These are phyloP conservation scores for Leavenworthia alabamica DNA, from an alignment of 345 rosid genomes.

Conservation along the genomic window DNA sequence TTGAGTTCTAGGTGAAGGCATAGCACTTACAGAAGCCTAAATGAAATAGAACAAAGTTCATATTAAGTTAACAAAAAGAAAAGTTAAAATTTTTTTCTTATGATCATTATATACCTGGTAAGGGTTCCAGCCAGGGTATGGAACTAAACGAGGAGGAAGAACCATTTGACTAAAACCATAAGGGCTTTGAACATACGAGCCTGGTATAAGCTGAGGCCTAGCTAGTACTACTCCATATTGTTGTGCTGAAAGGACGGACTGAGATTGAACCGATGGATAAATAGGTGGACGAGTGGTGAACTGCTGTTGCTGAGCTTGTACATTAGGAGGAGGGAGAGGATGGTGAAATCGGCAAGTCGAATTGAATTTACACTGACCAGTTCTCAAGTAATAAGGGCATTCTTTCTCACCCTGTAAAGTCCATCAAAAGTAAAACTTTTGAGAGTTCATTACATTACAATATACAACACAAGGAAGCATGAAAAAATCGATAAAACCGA, in stretches of 20 bases:
- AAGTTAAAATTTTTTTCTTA: background rate
- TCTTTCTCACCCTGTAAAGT: constrained; percentile 75
- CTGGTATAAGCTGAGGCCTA: constrained; percentile 61
- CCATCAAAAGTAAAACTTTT: constrained; percentile 1
- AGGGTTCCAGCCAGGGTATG: constrained; percentile 63
- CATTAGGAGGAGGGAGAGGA: constrained; percentile 57
- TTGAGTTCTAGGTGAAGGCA: constrained; percentile 53
- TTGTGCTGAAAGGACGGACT: constrained; percentile 51
- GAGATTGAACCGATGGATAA: constrained; percentile 57
- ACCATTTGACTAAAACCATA: constrained; percentile 57
- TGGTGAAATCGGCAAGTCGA: constrained; percentile 82
- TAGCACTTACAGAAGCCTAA: constrained; percentile 55
- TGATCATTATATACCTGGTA: constrained; percentile 51
- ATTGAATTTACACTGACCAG: constrained; percentile 87
- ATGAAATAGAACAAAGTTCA: background rate
- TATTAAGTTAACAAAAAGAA: background rate
- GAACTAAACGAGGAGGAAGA: constrained; percentile 63
- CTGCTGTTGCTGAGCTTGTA: constrained; percentile 34
- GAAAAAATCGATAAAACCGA: background rate
- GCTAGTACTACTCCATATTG: constrained; percentile 68
- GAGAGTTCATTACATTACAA: constrained; percentile 2
- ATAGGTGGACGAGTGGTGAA: constrained; percentile 45
- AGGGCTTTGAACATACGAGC: constrained; percentile 63
- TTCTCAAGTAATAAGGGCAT: constrained; percentile 81
- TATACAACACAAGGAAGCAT: background rate